Conservation (phyloP, 2,329 filamentous ascomycete genomes). For the Fusarium mangiferae region DNA sequence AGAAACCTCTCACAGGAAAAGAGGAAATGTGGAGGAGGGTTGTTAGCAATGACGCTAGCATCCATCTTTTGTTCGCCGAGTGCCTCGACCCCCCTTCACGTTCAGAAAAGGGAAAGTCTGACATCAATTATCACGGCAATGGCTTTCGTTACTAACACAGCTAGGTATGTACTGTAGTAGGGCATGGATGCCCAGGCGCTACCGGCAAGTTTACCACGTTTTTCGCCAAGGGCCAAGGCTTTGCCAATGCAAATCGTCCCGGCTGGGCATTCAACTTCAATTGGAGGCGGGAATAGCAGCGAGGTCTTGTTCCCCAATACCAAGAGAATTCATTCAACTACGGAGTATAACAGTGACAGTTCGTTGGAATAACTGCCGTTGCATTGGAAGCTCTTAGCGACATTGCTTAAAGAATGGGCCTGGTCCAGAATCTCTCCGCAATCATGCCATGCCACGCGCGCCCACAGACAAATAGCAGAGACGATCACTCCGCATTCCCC, state of each 20-base stretch:
- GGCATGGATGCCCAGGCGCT: constrained; percentile 28
- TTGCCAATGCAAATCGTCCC: constrained; percentile 24
- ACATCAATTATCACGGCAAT: neutral
- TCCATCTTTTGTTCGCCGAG: constrained; percentile 18
- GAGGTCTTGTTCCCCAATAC: constrained; percentile 13
- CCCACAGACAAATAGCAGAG: neutral
- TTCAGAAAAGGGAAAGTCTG: neutral
- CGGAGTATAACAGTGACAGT: neutral
- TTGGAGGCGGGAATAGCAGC: constrained; percentile 39
- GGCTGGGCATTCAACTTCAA: constrained; percentile 24
- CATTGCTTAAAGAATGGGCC: constrained; percentile 26
- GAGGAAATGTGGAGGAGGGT: neutral
- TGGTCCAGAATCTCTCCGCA: constrained; percentile 24
- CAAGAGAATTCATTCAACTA: neutral
- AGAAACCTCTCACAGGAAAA: neutral
- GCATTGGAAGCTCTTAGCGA: neutral
- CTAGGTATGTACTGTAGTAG: too few relatives aligned
- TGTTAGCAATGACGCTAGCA: neutral
- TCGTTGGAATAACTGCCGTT: neutral
- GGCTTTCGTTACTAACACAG: neutral
- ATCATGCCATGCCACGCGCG: constrained; percentile 14
- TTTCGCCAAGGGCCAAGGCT: constrained; percentile 32
- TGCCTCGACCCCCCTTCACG: neutral
- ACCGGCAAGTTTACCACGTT: constrained; percentile 17
- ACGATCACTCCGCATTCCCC: constrained; percentile 22